These are phyloP conservation scores for Solanum clarkiae DNA, from an alignment of 257 asterid species.

Conservation along the genomic window DNA sequence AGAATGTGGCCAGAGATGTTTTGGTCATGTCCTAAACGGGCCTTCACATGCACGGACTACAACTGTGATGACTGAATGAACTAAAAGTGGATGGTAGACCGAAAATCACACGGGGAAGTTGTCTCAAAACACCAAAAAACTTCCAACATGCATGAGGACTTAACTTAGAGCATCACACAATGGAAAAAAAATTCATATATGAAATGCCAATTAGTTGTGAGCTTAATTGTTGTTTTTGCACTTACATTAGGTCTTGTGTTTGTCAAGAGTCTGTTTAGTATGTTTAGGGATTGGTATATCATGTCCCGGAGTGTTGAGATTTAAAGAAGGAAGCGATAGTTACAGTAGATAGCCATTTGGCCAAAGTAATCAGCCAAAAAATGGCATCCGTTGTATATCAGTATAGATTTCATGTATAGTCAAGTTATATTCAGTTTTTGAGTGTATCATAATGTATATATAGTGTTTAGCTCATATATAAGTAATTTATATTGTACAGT, in stretches of 20 bases:
- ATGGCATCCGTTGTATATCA: no score
- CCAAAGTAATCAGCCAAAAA: no score
- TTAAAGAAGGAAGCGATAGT: neutral
- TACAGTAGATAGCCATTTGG: no score
- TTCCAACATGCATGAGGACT: neutral
- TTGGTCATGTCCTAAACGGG: neutral
- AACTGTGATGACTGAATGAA: neutral
- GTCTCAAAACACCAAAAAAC: neutral
- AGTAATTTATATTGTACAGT: no score
- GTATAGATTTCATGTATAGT: no score
- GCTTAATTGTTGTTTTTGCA: neutral
- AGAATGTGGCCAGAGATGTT: neutral
- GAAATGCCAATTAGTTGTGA: neutral
- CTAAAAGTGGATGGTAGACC: neutral
- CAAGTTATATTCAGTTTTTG: no score
- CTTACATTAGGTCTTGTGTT: neutral
- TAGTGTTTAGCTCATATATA: no score
- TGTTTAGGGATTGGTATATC: neutral
- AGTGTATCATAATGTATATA: no score
- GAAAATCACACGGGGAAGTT: neutral
- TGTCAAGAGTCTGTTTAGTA: neutral
- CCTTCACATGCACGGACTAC: neutral
- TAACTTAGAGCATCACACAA: neutral
- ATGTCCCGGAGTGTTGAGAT: neutral
- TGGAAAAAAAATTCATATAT: neutral